Base-by-base conservation (phyloP, 2,329 filamentous ascomycete genomes). In the Lasiodiplodia sp. region DNA sequence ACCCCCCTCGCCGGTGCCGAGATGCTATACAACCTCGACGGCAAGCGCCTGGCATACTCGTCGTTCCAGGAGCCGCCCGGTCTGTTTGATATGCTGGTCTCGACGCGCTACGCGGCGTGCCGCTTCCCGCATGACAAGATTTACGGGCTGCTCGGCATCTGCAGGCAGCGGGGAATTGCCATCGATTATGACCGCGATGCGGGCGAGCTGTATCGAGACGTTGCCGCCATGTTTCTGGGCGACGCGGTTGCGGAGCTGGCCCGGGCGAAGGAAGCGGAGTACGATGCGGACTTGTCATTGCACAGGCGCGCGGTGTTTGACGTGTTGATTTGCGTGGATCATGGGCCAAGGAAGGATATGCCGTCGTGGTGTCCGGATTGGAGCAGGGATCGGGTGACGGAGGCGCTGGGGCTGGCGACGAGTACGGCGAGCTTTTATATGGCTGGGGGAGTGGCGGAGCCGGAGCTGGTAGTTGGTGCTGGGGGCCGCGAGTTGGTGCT, bases 361-460 rank as follows among this genome's bases (percentile, higher is more conserved):
- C 72, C 72, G 16, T 75, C 75, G 1, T 76, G 75, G 73, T 55
- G 73, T 12, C 75, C 74, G 1, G 74, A 75, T 25, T 75, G 75
- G 74, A 72, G 69, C 37, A 56, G 56, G 2, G 66, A 70, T 12
- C 74, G 73, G 12, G 69, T 71, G 4, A 76, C 74, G 11, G 69
- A 72, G 23, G 65, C 72, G 3, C 37, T 76, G 4, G 74, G 71
- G 18, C 74, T 72, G 40, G 73, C 69, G 23, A 75, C 73, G 1
- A 75, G 70, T 52, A 69, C 72, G 8, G 70, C 69, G 70, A 64
- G 70, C 25, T 28, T 75, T 8, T 76, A 74, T 56, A 57, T 28
- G 16, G 71, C 72, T 7, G 72, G 73, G 8, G 70, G 71, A 2
- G 55, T 2, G 11, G 21, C n/a, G 38, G 28, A 52, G 34, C 62